Percentiles rank a stretch among this genome's conserved stretches.
Evolutionary conservation across 495 filamentous ascomycete genomes (phyloP).

Genomic region (Tetracladium marchalianum): DNA sequence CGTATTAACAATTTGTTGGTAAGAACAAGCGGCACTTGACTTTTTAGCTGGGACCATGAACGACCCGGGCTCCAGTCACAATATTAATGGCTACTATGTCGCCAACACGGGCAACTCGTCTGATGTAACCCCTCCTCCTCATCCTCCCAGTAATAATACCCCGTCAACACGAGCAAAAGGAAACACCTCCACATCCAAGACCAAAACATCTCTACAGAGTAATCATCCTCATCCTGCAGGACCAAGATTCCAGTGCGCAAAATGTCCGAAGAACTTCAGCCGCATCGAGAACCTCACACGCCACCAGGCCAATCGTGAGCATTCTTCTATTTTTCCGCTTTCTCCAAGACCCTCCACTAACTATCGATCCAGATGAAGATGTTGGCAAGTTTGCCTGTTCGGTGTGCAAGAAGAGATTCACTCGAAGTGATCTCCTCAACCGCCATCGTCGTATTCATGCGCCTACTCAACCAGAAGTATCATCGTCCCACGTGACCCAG

Average conservation of each 20-base stretch:
- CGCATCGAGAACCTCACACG: constrained; percentile 16
- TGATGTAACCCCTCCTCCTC: no score
- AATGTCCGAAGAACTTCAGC: constrained; percentile 17
- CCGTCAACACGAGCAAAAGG: no score
- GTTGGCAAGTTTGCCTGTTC: constrained; percentile 14
- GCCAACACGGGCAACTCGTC: no score
- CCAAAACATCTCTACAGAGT: no score
- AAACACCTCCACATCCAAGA: no score
- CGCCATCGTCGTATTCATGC: constrained; percentile 15
- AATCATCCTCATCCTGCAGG: not conserved
- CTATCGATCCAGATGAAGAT: constrained; percentile 7
- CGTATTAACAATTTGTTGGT: no score
- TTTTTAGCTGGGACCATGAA: no score
- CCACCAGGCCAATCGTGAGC: constrained; percentile 17
- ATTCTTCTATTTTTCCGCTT: not conserved
- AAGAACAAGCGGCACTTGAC: no score
- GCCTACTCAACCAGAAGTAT: not conserved
- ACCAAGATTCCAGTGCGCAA: constrained; percentile 19
- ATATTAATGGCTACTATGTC: no score
- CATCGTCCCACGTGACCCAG: constrained; percentile 1
- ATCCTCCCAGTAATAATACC: no score
- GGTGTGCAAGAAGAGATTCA: constrained; percentile 16
- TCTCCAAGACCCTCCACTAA: not conserved
- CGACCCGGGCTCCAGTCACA: no score
- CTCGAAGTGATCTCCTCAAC: constrained; percentile 15